phyloP scores from a whole-genome alignment of 2,329 filamentous ascomycete species.

The Chaetomium sp. region DNA sequence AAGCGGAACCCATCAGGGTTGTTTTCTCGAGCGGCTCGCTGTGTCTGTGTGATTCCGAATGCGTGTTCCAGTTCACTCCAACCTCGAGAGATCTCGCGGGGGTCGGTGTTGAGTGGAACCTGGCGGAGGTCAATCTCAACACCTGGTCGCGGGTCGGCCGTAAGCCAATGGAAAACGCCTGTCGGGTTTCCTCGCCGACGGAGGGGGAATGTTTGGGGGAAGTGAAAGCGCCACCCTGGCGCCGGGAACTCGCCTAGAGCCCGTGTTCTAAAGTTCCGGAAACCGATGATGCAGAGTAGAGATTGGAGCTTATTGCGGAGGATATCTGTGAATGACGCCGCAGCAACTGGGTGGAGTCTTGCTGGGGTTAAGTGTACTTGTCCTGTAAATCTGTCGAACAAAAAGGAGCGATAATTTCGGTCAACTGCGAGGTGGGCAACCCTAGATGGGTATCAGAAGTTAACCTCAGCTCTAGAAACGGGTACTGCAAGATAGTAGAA shows the following conservation, averaged over 20 bases:
- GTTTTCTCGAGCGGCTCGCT: background rate
- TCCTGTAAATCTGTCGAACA: background rate
- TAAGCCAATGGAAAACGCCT: background rate
- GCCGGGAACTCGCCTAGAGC: background rate
- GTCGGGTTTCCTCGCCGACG: background rate
- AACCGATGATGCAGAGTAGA: background rate
- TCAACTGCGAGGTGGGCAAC: background rate
- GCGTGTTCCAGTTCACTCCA: background rate
- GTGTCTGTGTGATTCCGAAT: background rate
- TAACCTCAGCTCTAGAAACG: background rate
- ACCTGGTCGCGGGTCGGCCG: background rate
- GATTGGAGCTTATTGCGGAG: background rate
- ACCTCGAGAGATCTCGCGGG: background rate
- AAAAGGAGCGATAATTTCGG: background rate
- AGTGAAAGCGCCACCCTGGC: background rate
- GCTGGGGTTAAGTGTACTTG: background rate
- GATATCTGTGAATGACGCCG: background rate
- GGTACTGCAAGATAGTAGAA: background rate
- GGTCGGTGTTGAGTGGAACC: background rate
- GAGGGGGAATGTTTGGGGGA: slow-evolving; percentile 7
- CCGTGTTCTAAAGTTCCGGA: background rate
- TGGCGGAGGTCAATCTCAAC: background rate
- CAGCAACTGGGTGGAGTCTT: background rate
- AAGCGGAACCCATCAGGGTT: background rate
- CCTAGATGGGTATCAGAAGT: background rate